Conservation (phyloP, 306 rosid species). For the Gastrolobium villosum region DNA sequence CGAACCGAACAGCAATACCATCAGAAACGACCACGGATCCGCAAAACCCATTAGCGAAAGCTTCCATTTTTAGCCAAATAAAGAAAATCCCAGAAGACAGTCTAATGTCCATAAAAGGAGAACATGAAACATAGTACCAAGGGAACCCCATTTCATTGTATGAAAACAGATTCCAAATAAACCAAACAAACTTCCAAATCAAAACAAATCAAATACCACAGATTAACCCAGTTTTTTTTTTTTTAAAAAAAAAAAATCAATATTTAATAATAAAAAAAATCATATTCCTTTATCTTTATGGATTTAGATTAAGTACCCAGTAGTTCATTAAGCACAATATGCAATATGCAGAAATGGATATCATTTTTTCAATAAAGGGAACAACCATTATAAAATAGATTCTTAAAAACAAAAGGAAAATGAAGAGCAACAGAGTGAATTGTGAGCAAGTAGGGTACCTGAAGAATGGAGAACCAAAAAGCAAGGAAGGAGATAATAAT, state of each 20-base stretch:
- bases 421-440: conserved; percentile 2
- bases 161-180: conserved; percentile 22
- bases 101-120: conserved; percentile 10
- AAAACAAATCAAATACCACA: neutral
- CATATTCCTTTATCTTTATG: neutral
- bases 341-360: conserved; percentile 26
- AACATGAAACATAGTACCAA: conserved; percentile 39
- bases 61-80: conserved; percentile 28
- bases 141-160: conserved; percentile 46
- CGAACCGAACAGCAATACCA: conserved; percentile 1
- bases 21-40: conserved; percentile 47
- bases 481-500: conserved; percentile 34
- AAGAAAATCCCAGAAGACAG: conserved; percentile 1
- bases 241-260: conserved; percentile 2
- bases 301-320: neutral
- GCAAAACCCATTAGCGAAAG: conserved; percentile 27
- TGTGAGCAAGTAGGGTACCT: conserved; percentile 53
- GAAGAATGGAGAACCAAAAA: conserved; percentile 51
- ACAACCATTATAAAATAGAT: neutral
- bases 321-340: conserved; percentile 1
- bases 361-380: neutral
- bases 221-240: neutral
- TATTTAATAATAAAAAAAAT: neutral
- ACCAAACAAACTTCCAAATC: conserved; percentile 16
- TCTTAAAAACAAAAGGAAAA: neutral